Evolutionary conservation across 202 grass and related monocot genomes (phyloP).

Genomic region (Dendrocalamus latiflorus): DNA sequence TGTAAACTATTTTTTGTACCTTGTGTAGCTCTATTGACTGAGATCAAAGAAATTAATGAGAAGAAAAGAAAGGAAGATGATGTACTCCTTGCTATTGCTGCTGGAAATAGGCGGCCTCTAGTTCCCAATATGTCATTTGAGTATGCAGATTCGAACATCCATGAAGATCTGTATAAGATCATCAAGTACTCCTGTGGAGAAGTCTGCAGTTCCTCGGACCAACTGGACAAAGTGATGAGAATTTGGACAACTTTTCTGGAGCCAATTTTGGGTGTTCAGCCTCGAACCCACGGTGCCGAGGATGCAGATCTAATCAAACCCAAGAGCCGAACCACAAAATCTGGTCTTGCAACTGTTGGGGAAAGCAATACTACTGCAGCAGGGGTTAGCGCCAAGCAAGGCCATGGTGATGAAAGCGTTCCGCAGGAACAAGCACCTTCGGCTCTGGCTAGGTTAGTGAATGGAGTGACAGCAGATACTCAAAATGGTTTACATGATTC

Average conservation of each 20-base stretch:
- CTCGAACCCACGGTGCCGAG: conserved; percentile 36
- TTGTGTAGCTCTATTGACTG: conserved; percentile 76
- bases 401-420: conserved; percentile 43
- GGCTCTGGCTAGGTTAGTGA: conserved; percentile 32
- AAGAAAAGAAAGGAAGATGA: conserved; percentile 91
- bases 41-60: conserved; percentile 97
- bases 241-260: conserved; percentile 84
- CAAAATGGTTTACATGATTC: conserved; percentile 65
- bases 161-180: conserved; percentile 89
- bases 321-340: conserved; percentile 56
- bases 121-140: conserved; percentile 89
- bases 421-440: conserved; percentile 36
- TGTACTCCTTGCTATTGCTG: conserved; percentile 79
- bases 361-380: conserved; percentile 45
- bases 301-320: conserved; percentile 51
- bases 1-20: conserved; percentile 34
- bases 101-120: conserved; percentile 56
- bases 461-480: conserved; percentile 39
- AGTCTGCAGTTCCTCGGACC: conserved; percentile 74
- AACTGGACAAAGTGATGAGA: conserved; percentile 74
- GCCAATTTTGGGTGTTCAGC: conserved; percentile 67
- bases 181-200: conserved; percentile 92
- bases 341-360: conserved; percentile 40
- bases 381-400: conserved; percentile 42
- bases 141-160: conserved; percentile 63